Conservation (phyloP, 805 yeast genomes). For the Myxozyma melibiosi region DNA sequence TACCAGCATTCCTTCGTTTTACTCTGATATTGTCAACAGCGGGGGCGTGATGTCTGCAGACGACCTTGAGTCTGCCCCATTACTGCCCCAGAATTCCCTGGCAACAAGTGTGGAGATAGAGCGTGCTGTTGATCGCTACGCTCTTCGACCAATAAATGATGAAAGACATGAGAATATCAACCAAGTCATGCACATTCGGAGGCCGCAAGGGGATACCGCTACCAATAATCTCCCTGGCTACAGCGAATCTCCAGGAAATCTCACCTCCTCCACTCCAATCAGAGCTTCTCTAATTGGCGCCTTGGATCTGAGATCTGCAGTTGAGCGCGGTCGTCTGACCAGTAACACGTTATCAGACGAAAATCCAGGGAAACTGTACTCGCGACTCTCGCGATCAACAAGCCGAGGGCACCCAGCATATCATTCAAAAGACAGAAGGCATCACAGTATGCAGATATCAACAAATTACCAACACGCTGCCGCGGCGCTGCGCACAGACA, state of each 20-base stretch:
- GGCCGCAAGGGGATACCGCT: conserved; percentile 3
- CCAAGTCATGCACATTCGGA: conserved; percentile 2
- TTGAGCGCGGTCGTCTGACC: conserved; percentile 26
- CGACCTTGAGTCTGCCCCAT: conserved; percentile 16
- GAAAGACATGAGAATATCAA: neutral
- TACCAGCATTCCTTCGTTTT: conserved; percentile 4
- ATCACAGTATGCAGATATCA: too few species aligned
- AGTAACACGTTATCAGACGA: conserved; percentile 2
- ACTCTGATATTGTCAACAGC: conserved; percentile 21
- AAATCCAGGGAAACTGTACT: conserved; percentile 1
- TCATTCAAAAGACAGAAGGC: neutral
- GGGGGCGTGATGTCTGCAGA: conserved; percentile 7
- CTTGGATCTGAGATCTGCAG: conserved; percentile 42
- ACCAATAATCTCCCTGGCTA: neutral
- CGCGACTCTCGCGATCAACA: conserved; percentile 9
- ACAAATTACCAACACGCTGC: neutral
- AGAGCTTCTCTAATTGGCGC: conserved; percentile 48
- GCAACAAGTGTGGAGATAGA: conserved; percentile 18
- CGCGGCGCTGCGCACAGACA: too few species aligned
- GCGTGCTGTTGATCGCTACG: conserved; percentile 15
- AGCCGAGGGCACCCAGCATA: conserved; percentile 10
- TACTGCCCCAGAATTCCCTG: conserved; percentile 2
- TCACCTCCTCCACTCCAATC: conserved; percentile 33
- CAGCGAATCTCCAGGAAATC: conserved; percentile 17
- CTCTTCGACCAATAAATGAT: conserved; percentile 6